Conservation (phyloP, 164 flowering plant species). For the Nymphaea colorata region DNA sequence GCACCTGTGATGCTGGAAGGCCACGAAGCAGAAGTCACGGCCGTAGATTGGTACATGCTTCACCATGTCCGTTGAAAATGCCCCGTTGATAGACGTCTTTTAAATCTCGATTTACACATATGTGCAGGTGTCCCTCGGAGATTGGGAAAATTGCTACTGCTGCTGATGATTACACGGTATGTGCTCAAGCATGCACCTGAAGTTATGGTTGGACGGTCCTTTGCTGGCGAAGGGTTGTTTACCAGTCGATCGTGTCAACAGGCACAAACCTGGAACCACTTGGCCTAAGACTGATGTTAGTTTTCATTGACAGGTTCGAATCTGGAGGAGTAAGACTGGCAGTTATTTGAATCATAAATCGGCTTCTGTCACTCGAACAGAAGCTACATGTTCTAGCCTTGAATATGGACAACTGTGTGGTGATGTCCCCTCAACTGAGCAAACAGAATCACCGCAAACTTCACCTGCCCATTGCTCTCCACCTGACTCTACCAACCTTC, state of each 20-base stretch:
- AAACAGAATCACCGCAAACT: constrained; percentile 6
- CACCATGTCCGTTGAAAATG: neutral
- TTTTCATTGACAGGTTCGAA: neutral
- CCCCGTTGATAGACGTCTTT: neutral
- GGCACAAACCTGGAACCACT: constrained; percentile 2
- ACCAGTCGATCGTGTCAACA: constrained; percentile 1
- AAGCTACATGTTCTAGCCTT: neutral
- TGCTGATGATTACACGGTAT: constrained; percentile 86
- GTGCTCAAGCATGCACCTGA: neutral
- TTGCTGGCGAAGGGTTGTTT: too few relatives aligned
- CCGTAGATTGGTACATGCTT: constrained; percentile 67
- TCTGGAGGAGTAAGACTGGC: neutral
- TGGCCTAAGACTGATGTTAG: neutral
- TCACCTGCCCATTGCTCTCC: constrained; percentile 6
- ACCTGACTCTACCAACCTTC: constrained; percentile 11
- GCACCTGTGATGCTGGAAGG: constrained; percentile 50
- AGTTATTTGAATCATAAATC: neutral
- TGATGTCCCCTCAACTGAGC: neutral
- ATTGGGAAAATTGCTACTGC: constrained; percentile 69
- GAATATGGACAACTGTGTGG: neutral
- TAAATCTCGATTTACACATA: neutral
- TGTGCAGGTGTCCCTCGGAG: constrained; percentile 65
- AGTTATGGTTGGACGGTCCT: neutral
- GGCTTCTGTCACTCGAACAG: neutral
- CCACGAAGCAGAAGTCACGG: constrained; percentile 86